A percentile compares a stretch with the other conserved stretches of the same genome.
Evolutionary conservation across 371 early-diverging fungal species (phyloP).

Genomic region (Rhizopus stolonifer): DNA sequence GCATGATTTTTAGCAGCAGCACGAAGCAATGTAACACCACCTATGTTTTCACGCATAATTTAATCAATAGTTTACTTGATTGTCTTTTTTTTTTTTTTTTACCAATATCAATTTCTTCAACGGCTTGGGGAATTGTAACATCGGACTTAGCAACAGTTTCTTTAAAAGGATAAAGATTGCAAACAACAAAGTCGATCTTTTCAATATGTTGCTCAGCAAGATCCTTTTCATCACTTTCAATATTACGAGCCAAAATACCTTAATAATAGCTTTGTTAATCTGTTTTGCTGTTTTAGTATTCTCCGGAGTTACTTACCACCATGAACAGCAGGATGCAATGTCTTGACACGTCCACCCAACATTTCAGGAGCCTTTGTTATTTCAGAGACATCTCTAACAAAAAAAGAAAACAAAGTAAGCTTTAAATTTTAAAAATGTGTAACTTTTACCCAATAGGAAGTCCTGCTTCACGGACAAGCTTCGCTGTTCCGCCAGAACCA

Average conservation of each 20-base stretch:
- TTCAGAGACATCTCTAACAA: slow-evolving; percentile 87
- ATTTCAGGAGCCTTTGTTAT: slow-evolving; percentile 98
- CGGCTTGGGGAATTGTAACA: slow-evolving; percentile 91
- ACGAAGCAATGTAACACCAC: slow-evolving; percentile 95
- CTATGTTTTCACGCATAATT: slow-evolving; percentile 29
- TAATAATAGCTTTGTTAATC: background rate
- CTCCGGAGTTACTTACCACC: slow-evolving; percentile 66
- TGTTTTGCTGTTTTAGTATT: background rate
- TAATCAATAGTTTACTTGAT: background rate
- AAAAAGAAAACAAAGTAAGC: background rate
- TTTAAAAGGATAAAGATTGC: slow-evolving; percentile 98
- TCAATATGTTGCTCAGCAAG: slow-evolving; percentile 85
- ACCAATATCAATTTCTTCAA: slow-evolving; percentile 98
- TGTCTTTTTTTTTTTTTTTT: slow-evolving; percentile 2
- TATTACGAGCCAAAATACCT: slow-evolving; percentile 91
- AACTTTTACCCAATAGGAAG: slow-evolving; percentile 82
- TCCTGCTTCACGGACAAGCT: slow-evolving; percentile 84
- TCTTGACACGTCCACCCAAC: slow-evolving; percentile 98
- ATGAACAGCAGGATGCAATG: slow-evolving; percentile 97
- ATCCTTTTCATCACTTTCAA: slow-evolving; percentile 84
- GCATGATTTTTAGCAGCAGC: slow-evolving; percentile 99
- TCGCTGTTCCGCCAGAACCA: slow-evolving; percentile 96
- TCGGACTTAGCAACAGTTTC: slow-evolving; percentile 86
- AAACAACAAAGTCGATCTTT: slow-evolving; percentile 93
- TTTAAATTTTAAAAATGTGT: background rate